Evolutionary conservation across 495 filamentous ascomycete species (phyloP), one percentile per base, ranked within the genome.

Genomic region (Parachaetomium inaequale): DNA sequence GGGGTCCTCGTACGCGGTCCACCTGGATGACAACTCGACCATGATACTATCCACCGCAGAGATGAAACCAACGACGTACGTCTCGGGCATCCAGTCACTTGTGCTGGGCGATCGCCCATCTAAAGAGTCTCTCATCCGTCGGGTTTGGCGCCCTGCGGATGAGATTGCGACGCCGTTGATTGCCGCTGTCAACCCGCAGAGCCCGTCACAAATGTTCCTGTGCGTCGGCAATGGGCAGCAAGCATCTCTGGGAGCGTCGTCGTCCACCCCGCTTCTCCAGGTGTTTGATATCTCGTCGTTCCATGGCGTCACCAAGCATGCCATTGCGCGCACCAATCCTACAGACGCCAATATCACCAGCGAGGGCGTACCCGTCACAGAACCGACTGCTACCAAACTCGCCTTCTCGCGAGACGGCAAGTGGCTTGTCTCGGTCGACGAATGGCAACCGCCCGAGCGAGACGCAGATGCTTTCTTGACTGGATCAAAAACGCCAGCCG

Each of bases 401-500:
- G 80, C 84, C 55, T 81, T 93, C 61, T 90, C 88, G 25, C 71
- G 80, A 28, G 87, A 97, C 70, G 93, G 92, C 1, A 82, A 86
- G 64, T 99, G 94, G 94, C 81, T 99, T 63, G 92, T 90, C 38
- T 96, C 90, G 0, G 82, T 95, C 4, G 95, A 99, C 68, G 87
- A 88, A 60, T 99, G 94, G 94, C 82, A 78, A 53, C 92, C 92
- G 21, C 84, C 87, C 21, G 73, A 75, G 31, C 78, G 79, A 58
- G 90, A 93, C 66, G 54, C 88, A n/a, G 68, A 74, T 80, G 59
- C 76, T 64, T 73, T 73, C 23, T 49, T 78, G 42, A 74, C 80
- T 58, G 72, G 70, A 12, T 67, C 73, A 34, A 71, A 74, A 26
- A 69, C 71, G 21, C 36, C 69, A 4, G 72, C 73, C 5, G 59